These are phyloP conservation scores for Collybiopsis luxurians DNA, from an alignment of 768 basidiomycete genomes.

Conservation along the genomic window DNA sequence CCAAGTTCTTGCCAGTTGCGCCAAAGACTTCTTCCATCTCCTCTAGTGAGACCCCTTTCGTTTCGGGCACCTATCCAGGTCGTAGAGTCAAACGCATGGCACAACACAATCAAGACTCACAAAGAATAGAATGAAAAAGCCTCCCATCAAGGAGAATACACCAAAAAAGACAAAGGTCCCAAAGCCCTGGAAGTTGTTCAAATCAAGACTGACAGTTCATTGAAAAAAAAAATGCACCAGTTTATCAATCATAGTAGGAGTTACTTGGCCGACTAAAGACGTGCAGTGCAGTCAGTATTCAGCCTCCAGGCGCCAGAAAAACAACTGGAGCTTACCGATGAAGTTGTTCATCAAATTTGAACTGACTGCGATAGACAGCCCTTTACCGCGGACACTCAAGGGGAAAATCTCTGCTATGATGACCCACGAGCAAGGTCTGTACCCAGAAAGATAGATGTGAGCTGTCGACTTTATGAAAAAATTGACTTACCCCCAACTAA, in stretches of 20 bases:
- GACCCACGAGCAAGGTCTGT: conserved; percentile 69
- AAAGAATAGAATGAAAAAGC: conserved; percentile 62
- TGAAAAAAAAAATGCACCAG: no score
- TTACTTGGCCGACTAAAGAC: conserved; percentile 60
- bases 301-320: not conserved
- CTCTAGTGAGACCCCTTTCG: conserved; percentile 69
- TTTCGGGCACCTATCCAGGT: conserved; percentile 68
- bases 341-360: conserved; percentile 81
- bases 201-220: not conserved
- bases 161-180: conserved; percentile 81
- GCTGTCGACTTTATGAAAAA: no score
- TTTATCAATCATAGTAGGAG: conserved; percentile 59
- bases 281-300: no score
- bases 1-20: conserved; percentile 44
- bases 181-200: conserved; percentile 34
- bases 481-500: conserved; percentile 64
- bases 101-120: conserved; percentile 33
- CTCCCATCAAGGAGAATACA: conserved; percentile 68
- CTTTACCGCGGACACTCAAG: conserved; percentile 70
- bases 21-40: conserved; percentile 83
- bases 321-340: conserved; percentile 44
- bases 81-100: conserved; percentile 1
- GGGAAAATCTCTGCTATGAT: conserved; percentile 76
- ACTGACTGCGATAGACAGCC: conserved; percentile 70
- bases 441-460: no score